phyloP scores from a whole-genome alignment of 805 yeast species.

The Saturnispora sekii region DNA sequence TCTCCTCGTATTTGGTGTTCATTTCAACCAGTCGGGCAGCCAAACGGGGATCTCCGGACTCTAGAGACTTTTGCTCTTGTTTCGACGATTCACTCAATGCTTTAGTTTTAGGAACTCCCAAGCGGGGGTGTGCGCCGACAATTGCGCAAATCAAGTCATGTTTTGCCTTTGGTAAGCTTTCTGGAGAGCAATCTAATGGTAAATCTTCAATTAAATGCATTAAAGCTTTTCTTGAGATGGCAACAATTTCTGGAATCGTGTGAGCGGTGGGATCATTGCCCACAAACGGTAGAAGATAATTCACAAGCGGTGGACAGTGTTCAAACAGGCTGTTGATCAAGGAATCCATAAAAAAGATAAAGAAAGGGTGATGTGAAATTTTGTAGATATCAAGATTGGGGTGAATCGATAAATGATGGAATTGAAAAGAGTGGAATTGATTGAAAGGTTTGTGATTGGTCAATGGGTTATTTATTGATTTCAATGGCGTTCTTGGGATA shows the following conservation, averaged over 20 bases:
- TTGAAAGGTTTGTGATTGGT: no score
- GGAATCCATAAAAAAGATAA: neutral
- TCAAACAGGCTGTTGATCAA: constrained; percentile 44
- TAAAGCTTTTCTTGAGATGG: constrained; percentile 10
- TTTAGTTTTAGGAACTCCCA: constrained; percentile 49
- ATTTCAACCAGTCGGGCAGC: constrained; percentile 39
- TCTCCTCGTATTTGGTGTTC: constrained; percentile 39
- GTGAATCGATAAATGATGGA: no score
- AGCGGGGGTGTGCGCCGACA: constrained; percentile 85
- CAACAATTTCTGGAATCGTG: constrained; percentile 22
- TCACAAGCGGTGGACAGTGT: constrained; percentile 43
- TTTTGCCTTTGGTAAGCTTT: neutral
- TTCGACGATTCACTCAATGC: constrained; percentile 56
- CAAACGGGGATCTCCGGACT: constrained; percentile 35
- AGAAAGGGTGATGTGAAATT: neutral
- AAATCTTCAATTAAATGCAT: constrained; percentile 2
- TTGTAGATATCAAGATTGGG: no score
- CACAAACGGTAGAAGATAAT: constrained; percentile 25
- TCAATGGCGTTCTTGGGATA: no score
- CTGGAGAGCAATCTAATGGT: neutral
- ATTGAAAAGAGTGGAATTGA: no score
- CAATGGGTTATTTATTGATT: no score
- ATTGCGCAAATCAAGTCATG: constrained; percentile 32
- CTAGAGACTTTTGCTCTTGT: constrained; percentile 59
- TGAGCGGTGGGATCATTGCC: constrained; percentile 11